Evolutionary conservation across 169 alveolate genomes (phyloP).

Genomic region (Eimeria brunetti): DNA sequence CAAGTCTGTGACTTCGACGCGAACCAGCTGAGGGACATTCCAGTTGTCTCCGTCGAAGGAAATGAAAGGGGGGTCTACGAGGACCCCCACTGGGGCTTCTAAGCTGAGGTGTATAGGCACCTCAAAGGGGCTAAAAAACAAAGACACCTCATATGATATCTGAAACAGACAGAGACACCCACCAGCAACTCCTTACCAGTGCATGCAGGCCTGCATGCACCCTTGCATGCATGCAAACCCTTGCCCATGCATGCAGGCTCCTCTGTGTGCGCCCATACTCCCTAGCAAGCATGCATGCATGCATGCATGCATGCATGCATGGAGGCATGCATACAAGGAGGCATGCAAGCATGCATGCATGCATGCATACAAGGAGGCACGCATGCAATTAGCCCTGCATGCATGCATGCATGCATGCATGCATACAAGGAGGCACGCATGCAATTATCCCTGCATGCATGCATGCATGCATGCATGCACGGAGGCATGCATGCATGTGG

Average conservation of each 20-base stretch:
- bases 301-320: background rate
- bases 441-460: too few species aligned
- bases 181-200: too few species aligned
- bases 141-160: constrained; percentile 3
- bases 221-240: too few species aligned
- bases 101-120: background rate
- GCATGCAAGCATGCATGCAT: too few species aligned
- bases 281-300: background rate
- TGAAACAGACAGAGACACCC: background rate
- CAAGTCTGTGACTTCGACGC: background rate
- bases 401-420: background rate
- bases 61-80: background rate
- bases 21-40: background rate
- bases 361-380: too few species aligned
- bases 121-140: background rate
- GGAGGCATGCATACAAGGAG: too few species aligned
- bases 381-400: too few species aligned
- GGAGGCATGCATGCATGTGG: too few species aligned
- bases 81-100: constrained; percentile 26
- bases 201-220: too few species aligned
- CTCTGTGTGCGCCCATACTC: background rate
- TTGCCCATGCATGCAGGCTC: background rate
- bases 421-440: too few species aligned
- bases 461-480: too few species aligned
- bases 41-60: constrained; percentile 10